Evolutionary conservation across 2,329 filamentous ascomycete species (phyloP).

Genomic region (Exophiala alcalophila): DNA sequence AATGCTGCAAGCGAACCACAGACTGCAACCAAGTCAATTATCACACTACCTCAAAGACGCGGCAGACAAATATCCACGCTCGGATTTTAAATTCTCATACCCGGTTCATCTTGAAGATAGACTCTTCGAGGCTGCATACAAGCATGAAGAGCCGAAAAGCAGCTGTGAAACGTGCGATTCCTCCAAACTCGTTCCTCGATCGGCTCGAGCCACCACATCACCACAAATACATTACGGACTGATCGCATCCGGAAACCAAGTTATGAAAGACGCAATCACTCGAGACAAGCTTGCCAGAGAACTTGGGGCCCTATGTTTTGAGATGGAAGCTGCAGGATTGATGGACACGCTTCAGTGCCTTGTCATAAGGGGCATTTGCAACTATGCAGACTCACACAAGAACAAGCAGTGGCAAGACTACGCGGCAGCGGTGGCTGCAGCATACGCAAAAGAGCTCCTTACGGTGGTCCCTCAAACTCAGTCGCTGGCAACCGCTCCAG

Average conservation of each 20-base stretch:
- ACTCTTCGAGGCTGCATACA: slow-evolving; percentile 9
- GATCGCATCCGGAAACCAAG: slow-evolving; percentile 33
- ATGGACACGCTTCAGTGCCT: slow-evolving; percentile 27
- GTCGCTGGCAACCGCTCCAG: too few species aligned
- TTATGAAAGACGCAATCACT: slow-evolving; percentile 27
- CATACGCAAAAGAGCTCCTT: slow-evolving; percentile 26
- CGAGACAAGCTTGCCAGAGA: slow-evolving; percentile 18
- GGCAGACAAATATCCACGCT: not conserved
- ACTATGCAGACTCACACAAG: slow-evolving; percentile 31
- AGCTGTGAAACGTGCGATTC: slow-evolving; percentile 7
- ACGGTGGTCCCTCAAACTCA: not conserved
- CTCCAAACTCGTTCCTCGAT: not conserved
- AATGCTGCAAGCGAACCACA: slow-evolving; percentile 18
- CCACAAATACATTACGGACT: slow-evolving; percentile 31
- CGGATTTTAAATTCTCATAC: slow-evolving; percentile 8
- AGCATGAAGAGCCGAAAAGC: not conserved
- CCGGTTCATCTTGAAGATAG: slow-evolving; percentile 9
- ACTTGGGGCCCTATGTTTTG: slow-evolving; percentile 14
- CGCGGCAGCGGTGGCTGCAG: slow-evolving; percentile 27
- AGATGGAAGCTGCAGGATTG: slow-evolving; percentile 30
- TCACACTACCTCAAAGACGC: slow-evolving; percentile 1
- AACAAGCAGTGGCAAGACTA: slow-evolving; percentile 30
- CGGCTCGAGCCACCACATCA: not conserved
- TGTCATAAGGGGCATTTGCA: slow-evolving; percentile 30
- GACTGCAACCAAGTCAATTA: not conserved